phyloP scores from a whole-genome alignment of 176 grass and related monocot species.

The Phoenix roebelenii region DNA sequence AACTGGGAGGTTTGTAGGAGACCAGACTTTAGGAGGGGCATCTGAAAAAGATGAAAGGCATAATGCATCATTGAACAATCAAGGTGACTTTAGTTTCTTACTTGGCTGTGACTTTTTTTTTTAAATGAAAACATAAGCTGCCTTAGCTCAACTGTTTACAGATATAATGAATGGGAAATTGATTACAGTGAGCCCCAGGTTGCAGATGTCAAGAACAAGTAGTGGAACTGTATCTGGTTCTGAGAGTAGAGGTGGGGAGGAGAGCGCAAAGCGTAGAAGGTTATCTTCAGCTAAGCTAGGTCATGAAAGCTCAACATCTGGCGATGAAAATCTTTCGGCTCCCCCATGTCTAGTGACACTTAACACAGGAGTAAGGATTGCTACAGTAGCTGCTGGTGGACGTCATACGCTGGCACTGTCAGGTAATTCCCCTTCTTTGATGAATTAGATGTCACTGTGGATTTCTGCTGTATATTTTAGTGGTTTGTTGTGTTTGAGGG shows the following conservation, averaged over 20 bases:
- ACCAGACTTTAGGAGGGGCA: conserved; percentile 41
- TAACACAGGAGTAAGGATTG: conserved; percentile 68
- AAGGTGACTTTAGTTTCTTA: conserved; percentile 45
- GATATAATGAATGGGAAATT: conserved; percentile 40
- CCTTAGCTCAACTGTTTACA: conserved; percentile 30
- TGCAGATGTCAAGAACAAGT: conserved; percentile 58
- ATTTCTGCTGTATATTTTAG: too few relatives aligned
- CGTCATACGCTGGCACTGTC: conserved; percentile 93
- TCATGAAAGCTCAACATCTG: conserved; percentile 73
- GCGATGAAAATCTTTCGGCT: conserved; percentile 81
- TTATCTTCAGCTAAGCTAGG: conserved; percentile 75
- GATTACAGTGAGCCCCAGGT: conserved; percentile 85
- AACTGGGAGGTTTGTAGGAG: conserved; percentile 53
- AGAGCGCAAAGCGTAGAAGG: conserved; percentile 70
- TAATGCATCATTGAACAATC: conserved; percentile 28
- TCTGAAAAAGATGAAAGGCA: conserved; percentile 74
- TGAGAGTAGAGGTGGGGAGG: conserved; percentile 75
- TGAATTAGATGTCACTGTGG: too few relatives aligned
- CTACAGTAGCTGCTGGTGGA: conserved; percentile 84
- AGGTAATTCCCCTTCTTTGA: conserved; percentile 48
- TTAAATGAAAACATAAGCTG: conserved; percentile 30
- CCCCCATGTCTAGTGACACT: conserved; percentile 84
- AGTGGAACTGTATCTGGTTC: conserved; percentile 44
- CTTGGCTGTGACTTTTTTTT: conserved; percentile 5
- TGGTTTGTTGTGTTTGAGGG: too few relatives aligned